These are phyloP conservation scores for Pichia kluyveri DNA, from an alignment of 805 yeast genomes.

Conservation along the genomic window DNA sequence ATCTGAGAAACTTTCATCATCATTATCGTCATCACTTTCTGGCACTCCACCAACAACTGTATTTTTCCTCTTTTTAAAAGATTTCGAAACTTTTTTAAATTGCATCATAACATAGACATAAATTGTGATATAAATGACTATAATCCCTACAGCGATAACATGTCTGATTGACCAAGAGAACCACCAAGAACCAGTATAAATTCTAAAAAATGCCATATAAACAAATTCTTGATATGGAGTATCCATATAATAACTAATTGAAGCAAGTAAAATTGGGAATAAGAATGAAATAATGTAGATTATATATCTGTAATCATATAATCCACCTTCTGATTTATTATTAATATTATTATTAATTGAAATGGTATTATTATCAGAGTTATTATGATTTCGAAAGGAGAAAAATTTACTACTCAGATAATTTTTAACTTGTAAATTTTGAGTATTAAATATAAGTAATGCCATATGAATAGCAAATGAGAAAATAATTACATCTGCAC, in stretches of 20 bases:
- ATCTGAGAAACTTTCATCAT: not conserved
- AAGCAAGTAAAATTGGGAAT: conserved; percentile 67
- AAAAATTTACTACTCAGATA: not conserved
- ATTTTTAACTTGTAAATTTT: not conserved
- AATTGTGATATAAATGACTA: conserved; percentile 57
- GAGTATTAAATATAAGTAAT: conserved; percentile 51
- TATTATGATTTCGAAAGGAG: too few species aligned
- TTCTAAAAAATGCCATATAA: conserved; percentile 70
- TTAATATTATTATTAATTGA: too few species aligned
- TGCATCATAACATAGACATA: conserved; percentile 65
- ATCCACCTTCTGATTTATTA: conserved; percentile 54
- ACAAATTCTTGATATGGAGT: conserved; percentile 54
- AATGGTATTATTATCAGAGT: too few species aligned
- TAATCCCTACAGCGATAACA: conserved; percentile 50
- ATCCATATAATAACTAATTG: conserved; percentile 38
- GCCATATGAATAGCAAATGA: conserved; percentile 80
- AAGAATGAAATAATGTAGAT: conserved; percentile 52
- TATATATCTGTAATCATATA: conserved; percentile 46
- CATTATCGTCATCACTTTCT: not conserved
- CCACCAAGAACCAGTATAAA: conserved; percentile 66
- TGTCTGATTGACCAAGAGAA: conserved; percentile 81
- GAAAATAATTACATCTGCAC: conserved; percentile 77
- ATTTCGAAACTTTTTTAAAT: conserved; percentile 34
- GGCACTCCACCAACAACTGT: too few species aligned
- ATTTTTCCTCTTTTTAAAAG: not conserved